Evolutionary conservation across 495 filamentous ascomycete species (phyloP), one percentile per base, ranked within the genome.

Genomic region (Geoglossum glabrum): DNA sequence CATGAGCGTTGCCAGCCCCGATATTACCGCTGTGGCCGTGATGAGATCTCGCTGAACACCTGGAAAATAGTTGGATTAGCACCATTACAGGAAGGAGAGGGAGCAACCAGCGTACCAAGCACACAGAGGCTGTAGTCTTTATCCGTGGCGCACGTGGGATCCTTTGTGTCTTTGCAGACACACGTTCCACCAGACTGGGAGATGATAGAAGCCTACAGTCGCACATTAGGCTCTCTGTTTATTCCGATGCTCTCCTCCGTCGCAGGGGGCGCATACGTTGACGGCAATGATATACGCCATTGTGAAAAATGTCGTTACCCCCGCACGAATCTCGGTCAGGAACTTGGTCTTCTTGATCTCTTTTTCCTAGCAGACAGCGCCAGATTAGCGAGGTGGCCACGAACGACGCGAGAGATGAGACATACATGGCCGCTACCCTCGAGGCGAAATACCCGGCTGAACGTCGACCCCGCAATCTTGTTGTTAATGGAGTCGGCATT

Each of bases 11-110:
- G 76, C 75, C 10, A 87, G 65, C 2, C 80, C 81, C 11, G 86
- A 72, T 63, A 89, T 87, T 23, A 85, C 85, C 36, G 86, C 84
- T 3, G 86, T 90, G 19, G 82, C 86, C 17, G 86, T 90, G 47
- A 89, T 79, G 17, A 88, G 69, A 64, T 90, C 86, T 30, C 83
- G 76, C 62, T 84, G 83, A 64, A 90, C 64, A 59, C 83, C 81
- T 60, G 76, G 71, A 43, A 76, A 67, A 64, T 25, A 50, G 46
- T 28, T 8, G 25, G 46, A 4, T 50, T 9, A 50, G 17, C 2
- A 40, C 13, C 46, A 50, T 3, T 21, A 50, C 1, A 13, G 7
- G 1, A 2, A 28, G 1, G 36, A 25, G 19, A 6, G 7, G 46
- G 19, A 25, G 9, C 3, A 21, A 15, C 2, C 6, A 25, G 26